Base-by-base conservation (phyloP, 352 stramenopile species). In the Vaucheria bursata region DNA sequence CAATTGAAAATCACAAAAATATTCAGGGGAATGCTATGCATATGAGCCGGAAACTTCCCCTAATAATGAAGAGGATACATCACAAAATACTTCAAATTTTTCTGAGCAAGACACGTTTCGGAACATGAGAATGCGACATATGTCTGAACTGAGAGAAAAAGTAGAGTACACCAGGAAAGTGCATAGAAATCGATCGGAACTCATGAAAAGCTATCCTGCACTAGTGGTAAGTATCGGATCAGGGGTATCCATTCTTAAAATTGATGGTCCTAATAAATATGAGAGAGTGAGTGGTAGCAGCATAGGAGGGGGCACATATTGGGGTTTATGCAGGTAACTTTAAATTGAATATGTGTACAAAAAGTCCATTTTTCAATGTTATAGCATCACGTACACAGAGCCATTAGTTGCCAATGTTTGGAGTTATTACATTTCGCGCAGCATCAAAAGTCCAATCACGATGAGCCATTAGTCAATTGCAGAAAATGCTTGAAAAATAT, bases 231-330 rank as follows among this genome's bases (percentile, higher is more conserved):
- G 93, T 67, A 98, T 99, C 80, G 96, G 96, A 1, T 98, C 94
- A 0, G 96, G 96, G 40, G 95, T 99, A 49, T 98, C 93, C 74
- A 96, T 98, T 49, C 78, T 98, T 87, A 96, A 93, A 85, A 73
- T 97, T 8, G 93, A 96, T 76, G 91, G 92, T 0, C 91, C 93
- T 0, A 88, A 90, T 71, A 90, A 96, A 68, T 97, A 95, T 85
- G 91, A 97, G 81, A 94, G 96, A 82, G 94, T 99, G 74, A 98
- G 94, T 76, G 96, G 96, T 66, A 98, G 92, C 66, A 97, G 92
- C 52, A 97, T 99, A 81, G 96, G 96, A 35, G 96, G 96, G 35
- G 96, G 95, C 36, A 99, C 96, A 0, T 99, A 98, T 87, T 99
- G 94, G 93, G 96, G 96, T 0, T 88, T 99, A 79, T 98, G 66